Evolutionary conservation across 805 yeast species (phyloP).

Genomic region (Saccharomycopsis capsularis): DNA sequence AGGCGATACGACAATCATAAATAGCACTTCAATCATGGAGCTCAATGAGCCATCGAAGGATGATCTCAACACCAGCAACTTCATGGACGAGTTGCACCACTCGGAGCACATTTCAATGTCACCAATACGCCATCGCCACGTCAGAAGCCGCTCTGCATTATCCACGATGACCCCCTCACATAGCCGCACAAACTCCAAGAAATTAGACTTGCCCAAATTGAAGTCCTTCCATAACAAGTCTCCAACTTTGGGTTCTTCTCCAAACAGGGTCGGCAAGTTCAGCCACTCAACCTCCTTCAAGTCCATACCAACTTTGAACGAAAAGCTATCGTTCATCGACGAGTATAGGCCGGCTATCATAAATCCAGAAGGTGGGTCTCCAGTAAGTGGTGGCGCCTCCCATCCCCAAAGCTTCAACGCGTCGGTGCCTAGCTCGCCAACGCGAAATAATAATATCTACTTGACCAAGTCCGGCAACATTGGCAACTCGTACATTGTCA

Average conservation of each 20-base stretch:
- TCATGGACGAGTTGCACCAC: conserved; percentile 14
- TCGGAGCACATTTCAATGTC: conserved; percentile 1
- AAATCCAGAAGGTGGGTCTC: not conserved
- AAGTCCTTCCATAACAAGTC: conserved; percentile 17
- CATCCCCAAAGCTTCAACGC: conserved; percentile 4
- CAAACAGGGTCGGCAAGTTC: conserved; percentile 16
- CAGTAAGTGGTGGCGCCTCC: not conserved
- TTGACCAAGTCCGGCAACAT: conserved; percentile 1
- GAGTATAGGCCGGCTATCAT: not conserved
- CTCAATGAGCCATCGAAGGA: conserved; percentile 1
- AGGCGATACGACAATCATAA: conserved; percentile 22
- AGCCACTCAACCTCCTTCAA: conserved; percentile 11
- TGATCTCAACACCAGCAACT: conserved; percentile 14
- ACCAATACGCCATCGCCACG: too few species aligned
- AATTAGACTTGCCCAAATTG: conserved; percentile 20
- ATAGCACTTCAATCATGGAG: conserved; percentile 20
- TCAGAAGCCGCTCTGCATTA: not conserved
- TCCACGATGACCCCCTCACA: conserved; percentile 10
- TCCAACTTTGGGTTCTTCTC: conserved; percentile 20
- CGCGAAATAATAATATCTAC: not conserved
- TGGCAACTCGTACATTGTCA: conserved; percentile 10
- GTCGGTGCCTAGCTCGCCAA: conserved; percentile 7
- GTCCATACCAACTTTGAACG: conserved; percentile 20
- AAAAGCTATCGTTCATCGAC: conserved; percentile 19
- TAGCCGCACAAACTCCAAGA: conserved; percentile 8